These are phyloP conservation scores for Metarhizium rileyi DNA, from an alignment of 2,329 filamentous ascomycete genomes.

Conservation along the genomic window DNA sequence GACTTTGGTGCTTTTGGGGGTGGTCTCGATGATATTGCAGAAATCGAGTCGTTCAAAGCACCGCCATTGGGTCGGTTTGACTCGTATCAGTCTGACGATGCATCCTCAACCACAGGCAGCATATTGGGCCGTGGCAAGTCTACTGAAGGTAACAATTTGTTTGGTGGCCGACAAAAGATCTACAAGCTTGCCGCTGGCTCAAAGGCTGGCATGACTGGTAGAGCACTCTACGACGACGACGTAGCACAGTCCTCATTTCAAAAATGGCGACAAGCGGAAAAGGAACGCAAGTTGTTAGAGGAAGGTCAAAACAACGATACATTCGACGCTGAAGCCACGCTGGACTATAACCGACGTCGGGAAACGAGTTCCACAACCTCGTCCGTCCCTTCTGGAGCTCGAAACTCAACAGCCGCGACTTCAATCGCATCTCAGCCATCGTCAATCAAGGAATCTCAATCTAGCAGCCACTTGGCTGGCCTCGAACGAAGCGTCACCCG, in stretches of 20 bases:
- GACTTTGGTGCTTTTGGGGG: constrained; percentile 52
- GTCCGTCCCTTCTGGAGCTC: constrained; percentile 53
- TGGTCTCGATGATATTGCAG: constrained; percentile 72
- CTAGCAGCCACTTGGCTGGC: constrained; percentile 27
- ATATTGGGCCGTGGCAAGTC: constrained; percentile 80
- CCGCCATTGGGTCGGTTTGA: constrained; percentile 49
- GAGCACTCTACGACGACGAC: constrained; percentile 78
- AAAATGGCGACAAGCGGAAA: constrained; percentile 55
- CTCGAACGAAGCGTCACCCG: constrained; percentile 60
- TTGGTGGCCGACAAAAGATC: constrained; percentile 91
- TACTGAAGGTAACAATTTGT: constrained; percentile 82
- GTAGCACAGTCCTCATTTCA: constrained; percentile 77
- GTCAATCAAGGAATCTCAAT: constrained; percentile 39
- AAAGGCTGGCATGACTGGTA: constrained; percentile 49
- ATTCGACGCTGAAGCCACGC: constrained; percentile 38
- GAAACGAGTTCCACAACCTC: constrained; percentile 84
- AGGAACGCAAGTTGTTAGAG: constrained; percentile 38
- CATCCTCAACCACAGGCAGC: constrained; percentile 52
- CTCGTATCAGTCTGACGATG: constrained; percentile 64
- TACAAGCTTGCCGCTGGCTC: constrained; percentile 66
- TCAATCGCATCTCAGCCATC: constrained; percentile 59
- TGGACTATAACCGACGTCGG: constrained; percentile 62
- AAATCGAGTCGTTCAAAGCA: constrained; percentile 71
- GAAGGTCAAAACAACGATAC: constrained; percentile 27
- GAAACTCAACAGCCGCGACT: constrained; percentile 79